Base-by-base conservation (phyloP, 2,329 filamentous ascomycete genomes). In the Cladosporium cucumerinum region DNA sequence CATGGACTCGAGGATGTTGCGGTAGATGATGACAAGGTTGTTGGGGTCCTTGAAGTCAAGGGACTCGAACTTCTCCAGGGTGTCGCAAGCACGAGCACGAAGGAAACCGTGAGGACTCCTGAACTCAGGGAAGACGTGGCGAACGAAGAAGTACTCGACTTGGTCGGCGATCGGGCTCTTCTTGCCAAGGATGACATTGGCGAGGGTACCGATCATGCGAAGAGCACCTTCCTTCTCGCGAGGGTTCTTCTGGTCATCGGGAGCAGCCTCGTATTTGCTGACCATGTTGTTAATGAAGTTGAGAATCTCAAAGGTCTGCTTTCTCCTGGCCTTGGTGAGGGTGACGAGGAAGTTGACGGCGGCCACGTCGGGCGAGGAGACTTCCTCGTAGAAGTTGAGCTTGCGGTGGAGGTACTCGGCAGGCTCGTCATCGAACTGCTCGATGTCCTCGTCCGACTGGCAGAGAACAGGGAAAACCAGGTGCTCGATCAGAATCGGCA, bases 91-190 rank as follows among this genome's bases (percentile, higher is more conserved):
- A 69, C 95, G 89, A 36, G 95, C 95, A 65, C 95, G 90, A 57
- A 99, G 87, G 81, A 93, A 98, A 39, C 94, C 95, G 75, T 96
- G 91, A 16, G 87, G 84, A 79, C 92, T 98, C 72, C 92, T 89
- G 82, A 99, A 99, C 74, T 99, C 95, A 55, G 95, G 95, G 82
- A 99, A 98, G 65, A 99, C 95, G 74, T 98, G 96, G 74, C 94
- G 91, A 61, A 98, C 94, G 70, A 99, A 90, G 84, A 99, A 99
- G 78, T 97, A 97, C 78, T 99, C 95, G 65, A 98, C 93, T 78
- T 98, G 93, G 74, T 97, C 91, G 39, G 94, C 95, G 70, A 99
- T 97, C 1, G 95, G 95, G 74, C 93, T 97, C 85, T 98, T 98
- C 85, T 98, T 99, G 71, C 93, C 92, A 39, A 99, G 84, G 57